A percentile compares a stretch with the other conserved stretches of the same genome.
phyloP scores from a whole-genome alignment of 139 green algal species.

The Chlamydomonas applanata region DNA sequence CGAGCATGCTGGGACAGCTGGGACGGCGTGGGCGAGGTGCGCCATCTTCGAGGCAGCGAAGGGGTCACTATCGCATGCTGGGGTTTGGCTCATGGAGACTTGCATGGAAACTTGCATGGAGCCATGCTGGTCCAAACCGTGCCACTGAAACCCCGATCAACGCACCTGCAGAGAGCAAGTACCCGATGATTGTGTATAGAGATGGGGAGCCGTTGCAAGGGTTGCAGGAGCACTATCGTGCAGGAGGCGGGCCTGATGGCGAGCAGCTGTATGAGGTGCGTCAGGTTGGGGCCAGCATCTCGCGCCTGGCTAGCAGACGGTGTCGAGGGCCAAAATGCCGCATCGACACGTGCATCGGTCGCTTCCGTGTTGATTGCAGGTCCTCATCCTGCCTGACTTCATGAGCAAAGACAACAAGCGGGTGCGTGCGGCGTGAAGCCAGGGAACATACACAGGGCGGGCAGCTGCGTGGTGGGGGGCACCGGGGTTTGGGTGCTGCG shows the following conservation, averaged over 20 bases:
- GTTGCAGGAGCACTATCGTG: background rate
- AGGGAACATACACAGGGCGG: no score
- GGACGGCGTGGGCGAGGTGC: no score
- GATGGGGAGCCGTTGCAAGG: background rate
- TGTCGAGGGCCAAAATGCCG: no score
- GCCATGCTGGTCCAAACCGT: no score
- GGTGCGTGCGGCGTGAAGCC: conserved; percentile 24
- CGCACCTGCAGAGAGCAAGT: background rate
- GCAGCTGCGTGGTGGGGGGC: no score
- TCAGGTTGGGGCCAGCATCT: background rate
- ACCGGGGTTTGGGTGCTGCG: background rate
- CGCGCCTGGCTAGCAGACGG: no score
- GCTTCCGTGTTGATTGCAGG: conserved; percentile 33
- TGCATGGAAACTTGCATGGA: no score
- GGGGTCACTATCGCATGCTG: no score
- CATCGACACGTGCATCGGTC: no score
- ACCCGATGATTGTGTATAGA: background rate
- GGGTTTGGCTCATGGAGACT: no score
- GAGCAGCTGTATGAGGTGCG: background rate
- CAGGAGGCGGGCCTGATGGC: background rate
- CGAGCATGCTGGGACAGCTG: no score
- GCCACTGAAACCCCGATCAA: background rate
- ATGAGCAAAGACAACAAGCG: conserved; percentile 65
- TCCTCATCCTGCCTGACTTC: conserved; percentile 60
- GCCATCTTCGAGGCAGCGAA: no score